phyloP scores from a whole-genome alignment of 768 basidiomycete species.

The Strobilomyces dryophilus region DNA sequence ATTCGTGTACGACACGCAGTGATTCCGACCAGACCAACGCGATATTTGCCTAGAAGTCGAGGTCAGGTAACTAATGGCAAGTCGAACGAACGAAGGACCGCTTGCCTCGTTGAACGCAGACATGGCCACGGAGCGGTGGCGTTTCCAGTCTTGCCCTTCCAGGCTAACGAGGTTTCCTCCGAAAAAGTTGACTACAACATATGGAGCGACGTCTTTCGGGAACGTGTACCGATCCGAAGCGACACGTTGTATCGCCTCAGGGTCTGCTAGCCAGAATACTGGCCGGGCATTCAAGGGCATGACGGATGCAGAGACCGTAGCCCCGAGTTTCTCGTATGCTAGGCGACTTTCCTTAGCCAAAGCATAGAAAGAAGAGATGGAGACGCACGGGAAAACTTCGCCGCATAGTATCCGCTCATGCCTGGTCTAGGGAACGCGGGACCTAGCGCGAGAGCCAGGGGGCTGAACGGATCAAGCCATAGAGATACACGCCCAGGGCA shows the following conservation, averaged over 20 bases:
- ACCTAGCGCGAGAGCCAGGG: slow-evolving; percentile 24
- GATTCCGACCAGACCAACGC: slow-evolving; percentile 48
- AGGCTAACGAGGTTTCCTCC: slow-evolving; percentile 41
- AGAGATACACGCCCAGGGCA: slow-evolving; percentile 15
- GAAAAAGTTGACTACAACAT: slow-evolving; percentile 41
- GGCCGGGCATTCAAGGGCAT: slow-evolving; percentile 28
- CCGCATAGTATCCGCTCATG: slow-evolving; percentile 32
- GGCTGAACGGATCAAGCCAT: slow-evolving; percentile 35
- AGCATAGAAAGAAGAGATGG: background rate
- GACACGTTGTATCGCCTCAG: slow-evolving; percentile 35
- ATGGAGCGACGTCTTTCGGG: slow-evolving; percentile 37
- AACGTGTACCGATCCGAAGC: slow-evolving; percentile 24
- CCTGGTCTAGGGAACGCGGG: slow-evolving; percentile 34
- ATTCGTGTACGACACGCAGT: slow-evolving; percentile 36
- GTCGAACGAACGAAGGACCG: background rate
- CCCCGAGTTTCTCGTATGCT: slow-evolving; percentile 40
- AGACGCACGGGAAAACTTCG: slow-evolving; percentile 34
- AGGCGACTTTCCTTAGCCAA: background rate
- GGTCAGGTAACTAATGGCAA: background rate
- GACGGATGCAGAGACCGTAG: slow-evolving; percentile 37
- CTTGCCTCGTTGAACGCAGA: slow-evolving; percentile 49
- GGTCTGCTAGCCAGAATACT: slow-evolving; percentile 41
- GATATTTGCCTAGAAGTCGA: slow-evolving; percentile 35
- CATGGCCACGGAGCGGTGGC: slow-evolving; percentile 41
- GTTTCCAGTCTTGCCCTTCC: slow-evolving; percentile 45